phyloP scores from a whole-genome alignment of 2,329 filamentous ascomycete genomes.

The Diaporthe helianthi region DNA sequence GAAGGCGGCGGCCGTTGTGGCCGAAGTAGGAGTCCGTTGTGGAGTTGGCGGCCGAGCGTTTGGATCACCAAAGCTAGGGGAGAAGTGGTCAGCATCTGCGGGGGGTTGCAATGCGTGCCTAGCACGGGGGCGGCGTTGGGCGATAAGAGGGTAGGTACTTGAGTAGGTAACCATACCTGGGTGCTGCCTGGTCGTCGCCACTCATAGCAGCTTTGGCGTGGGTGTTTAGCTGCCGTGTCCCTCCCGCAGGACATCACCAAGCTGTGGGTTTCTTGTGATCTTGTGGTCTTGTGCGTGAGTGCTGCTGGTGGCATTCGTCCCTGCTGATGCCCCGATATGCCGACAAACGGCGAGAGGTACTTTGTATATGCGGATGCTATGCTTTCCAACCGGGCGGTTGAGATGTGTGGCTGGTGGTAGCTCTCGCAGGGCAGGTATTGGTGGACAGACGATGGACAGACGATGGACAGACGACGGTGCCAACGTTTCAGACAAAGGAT shows the following conservation, averaged over 20 bases:
- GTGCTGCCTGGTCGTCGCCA: conserved; percentile 58
- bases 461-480: too few species aligned
- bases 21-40: conserved; percentile 62
- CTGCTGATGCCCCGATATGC: conserved; percentile 24
- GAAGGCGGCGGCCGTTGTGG: conserved; percentile 57
- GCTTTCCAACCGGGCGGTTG: conserved; percentile 22
- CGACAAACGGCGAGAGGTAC: conserved; percentile 28
- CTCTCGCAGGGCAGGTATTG: conserved; percentile 15
- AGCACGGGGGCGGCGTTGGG: conserved; percentile 21
- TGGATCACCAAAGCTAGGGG: conserved; percentile 66
- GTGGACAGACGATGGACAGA: conserved; percentile 9
- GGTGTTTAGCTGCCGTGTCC: conserved; percentile 15
- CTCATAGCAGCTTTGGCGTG: conserved; percentile 63
- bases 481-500: conserved; percentile 30
- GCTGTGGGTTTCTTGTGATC: conserved; percentile 6
- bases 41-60: conserved; percentile 67
- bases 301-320: conserved; percentile 13
- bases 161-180: conserved; percentile 55
- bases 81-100: conserved; percentile 46
- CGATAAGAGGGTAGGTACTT: conserved; percentile 29
- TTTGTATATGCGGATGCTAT: conserved; percentile 22
- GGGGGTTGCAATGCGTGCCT: conserved; percentile 32
- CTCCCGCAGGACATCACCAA: conserved; percentile 31
- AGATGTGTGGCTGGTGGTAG: conserved; percentile 21
- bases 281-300: not conserved